These are phyloP conservation scores for Cyberlindnera lachancei DNA, from an alignment of 805 yeast species.

Conservation along the genomic window DNA sequence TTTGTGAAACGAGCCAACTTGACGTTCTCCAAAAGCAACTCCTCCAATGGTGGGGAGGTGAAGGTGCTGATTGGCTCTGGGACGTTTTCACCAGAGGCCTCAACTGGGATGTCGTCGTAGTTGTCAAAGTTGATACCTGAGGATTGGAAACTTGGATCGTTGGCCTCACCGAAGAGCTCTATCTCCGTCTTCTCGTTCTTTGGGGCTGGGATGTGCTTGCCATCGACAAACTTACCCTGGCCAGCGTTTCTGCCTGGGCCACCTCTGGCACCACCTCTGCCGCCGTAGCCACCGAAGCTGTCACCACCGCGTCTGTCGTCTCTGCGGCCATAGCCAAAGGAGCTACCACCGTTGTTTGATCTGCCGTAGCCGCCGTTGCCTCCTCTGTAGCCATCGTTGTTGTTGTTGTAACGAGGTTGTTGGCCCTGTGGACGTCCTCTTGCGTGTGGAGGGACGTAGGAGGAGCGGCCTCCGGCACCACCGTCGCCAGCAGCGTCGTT, in stretches of 20 bases:
- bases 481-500: conserved; percentile 22
- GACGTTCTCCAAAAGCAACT: conserved; percentile 79
- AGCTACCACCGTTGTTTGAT: conserved; percentile 12
- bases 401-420: conserved; percentile 3
- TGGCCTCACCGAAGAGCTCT: conserved; percentile 77
- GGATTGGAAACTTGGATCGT: conserved; percentile 63
- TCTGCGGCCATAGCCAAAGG: conserved; percentile 12
- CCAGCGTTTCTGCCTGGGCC: conserved; percentile 33
- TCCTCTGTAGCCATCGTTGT: conserved; percentile 10
- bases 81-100: conserved; percentile 89
- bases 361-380: conserved; percentile 13
- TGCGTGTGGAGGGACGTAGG: conserved; percentile 54
- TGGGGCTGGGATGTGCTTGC: conserved; percentile 79
- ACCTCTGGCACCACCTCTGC: conserved; percentile 27
- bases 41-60: conserved; percentile 88
- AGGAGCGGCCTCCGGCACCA: conserved; percentile 21
- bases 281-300: conserved; percentile 22
- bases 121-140: conserved; percentile 98
- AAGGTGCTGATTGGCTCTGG: conserved; percentile 90
- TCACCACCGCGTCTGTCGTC: conserved; percentile 17
- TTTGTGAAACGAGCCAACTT: conserved; percentile 81
- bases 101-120: conserved; percentile 98
- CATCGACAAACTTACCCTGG: conserved; percentile 81
- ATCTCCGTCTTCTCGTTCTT: conserved; percentile 62
- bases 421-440: conserved; percentile 26